Evolutionary conservation across 164 flowering plant species (phyloP).

Genomic region (Kalanchoe fedtschenkoi): DNA sequence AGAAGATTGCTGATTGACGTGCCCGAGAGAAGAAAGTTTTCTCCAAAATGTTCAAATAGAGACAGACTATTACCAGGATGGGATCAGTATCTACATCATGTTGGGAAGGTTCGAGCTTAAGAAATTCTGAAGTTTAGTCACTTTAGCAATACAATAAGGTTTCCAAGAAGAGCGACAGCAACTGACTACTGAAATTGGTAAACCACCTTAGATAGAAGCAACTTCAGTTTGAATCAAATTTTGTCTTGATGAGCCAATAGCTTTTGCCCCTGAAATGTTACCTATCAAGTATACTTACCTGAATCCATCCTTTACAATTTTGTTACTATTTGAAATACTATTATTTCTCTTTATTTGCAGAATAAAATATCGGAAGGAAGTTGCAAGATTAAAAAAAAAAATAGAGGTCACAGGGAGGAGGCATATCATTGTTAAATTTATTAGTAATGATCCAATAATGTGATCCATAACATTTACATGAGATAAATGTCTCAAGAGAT

Average conservation of each 20-base stretch:
- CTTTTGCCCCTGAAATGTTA: conserved; percentile 4
- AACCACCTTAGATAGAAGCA: too few relatives aligned
- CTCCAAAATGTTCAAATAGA: conserved; percentile 38
- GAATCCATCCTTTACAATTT: conserved; percentile 12
- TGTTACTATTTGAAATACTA: neutral
- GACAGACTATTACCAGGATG: too few relatives aligned
- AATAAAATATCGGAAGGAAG: too few relatives aligned
- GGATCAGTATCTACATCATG: too few relatives aligned
- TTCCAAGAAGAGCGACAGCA: neutral
- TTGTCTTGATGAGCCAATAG: conserved; percentile 2
- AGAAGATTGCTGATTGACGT: conserved; percentile 54
- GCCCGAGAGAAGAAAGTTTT: conserved; percentile 40
- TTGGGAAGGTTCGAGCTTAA: neutral
- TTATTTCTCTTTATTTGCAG: too few relatives aligned
- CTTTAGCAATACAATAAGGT: neutral
- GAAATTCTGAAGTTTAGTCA: neutral
- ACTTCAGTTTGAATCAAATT: conserved; percentile 6
- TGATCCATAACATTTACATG: too few relatives aligned
- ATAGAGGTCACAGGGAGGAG: too few relatives aligned
- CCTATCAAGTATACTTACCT: neutral
- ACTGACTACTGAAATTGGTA: neutral
- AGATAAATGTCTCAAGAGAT: too few relatives aligned
- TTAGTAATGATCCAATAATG: too few relatives aligned
- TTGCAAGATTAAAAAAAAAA: too few relatives aligned
- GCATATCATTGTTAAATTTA: too few relatives aligned